Conservation (phyloP, 257 asterid genomes). For the Catharanthus roseus region DNA sequence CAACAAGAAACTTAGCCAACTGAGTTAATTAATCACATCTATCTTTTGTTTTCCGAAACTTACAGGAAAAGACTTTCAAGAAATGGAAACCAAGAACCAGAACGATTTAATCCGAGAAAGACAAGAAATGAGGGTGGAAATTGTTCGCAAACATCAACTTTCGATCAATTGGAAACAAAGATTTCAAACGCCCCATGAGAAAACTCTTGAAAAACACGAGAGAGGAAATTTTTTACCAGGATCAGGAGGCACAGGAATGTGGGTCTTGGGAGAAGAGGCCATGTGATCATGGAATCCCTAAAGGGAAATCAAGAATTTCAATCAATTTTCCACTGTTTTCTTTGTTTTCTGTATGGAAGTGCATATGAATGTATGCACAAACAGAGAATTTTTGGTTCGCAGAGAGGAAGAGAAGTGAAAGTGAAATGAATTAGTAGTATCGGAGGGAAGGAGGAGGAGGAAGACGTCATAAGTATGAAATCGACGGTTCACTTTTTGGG, state of each 20-base stretch:
- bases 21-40: background rate
- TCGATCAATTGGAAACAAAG: background rate
- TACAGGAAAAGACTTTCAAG: background rate
- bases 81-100: background rate
- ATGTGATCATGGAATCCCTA: constrained; percentile 29
- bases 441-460: background rate
- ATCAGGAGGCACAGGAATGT: constrained; percentile 57
- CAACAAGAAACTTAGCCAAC: background rate
- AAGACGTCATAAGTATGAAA: background rate
- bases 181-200: background rate
- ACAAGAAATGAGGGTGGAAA: background rate
- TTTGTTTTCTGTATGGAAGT: background rate
- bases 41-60: background rate
- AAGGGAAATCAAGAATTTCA: constrained; percentile 15
- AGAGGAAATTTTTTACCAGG: constrained; percentile 44
- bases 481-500: background rate
- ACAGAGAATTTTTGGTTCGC: background rate
- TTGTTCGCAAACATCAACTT: no score
- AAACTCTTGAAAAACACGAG: no score
- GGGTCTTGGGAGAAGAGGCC: constrained; percentile 64
- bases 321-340: constrained; percentile 5
- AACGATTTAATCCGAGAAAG: background rate
- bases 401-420: background rate
- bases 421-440: no score
- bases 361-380: constrained; percentile 10